phyloP scores from a whole-genome alignment of 768 basidiomycete genomes.

The Lentinula guzmanii region DNA sequence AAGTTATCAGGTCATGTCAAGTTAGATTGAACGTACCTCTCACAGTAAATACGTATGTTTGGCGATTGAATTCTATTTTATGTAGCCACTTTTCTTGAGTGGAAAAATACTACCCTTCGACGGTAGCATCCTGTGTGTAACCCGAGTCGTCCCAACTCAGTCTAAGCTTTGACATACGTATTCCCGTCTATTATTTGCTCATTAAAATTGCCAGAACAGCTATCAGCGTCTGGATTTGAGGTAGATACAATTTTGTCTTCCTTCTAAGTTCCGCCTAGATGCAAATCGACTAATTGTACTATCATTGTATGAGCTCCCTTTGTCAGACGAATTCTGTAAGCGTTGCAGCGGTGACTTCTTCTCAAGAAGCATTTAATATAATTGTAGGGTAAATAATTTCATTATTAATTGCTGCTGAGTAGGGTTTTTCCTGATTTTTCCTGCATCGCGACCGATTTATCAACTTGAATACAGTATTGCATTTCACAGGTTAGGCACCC shows the following conservation, averaged over 20 bases:
- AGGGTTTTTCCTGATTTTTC: slow-evolving; percentile 33
- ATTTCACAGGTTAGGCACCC: background rate
- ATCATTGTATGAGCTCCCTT: background rate
- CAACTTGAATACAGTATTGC: slow-evolving; percentile 11
- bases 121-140: too few species aligned
- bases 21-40: too few species aligned
- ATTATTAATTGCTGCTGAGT: slow-evolving; percentile 19
- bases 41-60: too few species aligned
- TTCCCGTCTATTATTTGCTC: background rate
- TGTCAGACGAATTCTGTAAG: background rate
- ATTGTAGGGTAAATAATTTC: slow-evolving; percentile 7
- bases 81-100: too few species aligned
- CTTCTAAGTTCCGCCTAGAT: background rate
- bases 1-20: too few species aligned
- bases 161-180: too few species aligned
- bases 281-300: background rate
- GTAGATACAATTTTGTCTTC: background rate
- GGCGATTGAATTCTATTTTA: too few species aligned
- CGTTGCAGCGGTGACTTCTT: background rate
- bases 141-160: too few species aligned
- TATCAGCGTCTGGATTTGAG: background rate
- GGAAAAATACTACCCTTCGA: too few species aligned
- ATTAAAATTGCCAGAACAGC: background rate
- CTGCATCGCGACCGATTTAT: slow-evolving; percentile 28
- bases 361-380: background rate